A percentile compares a stretch with the other conserved stretches of the same genome.
These are phyloP conservation scores for Neopestalotiopsis sp. DNA, from an alignment of 2,329 filamentous ascomycete genomes.

Conservation along the genomic window DNA sequence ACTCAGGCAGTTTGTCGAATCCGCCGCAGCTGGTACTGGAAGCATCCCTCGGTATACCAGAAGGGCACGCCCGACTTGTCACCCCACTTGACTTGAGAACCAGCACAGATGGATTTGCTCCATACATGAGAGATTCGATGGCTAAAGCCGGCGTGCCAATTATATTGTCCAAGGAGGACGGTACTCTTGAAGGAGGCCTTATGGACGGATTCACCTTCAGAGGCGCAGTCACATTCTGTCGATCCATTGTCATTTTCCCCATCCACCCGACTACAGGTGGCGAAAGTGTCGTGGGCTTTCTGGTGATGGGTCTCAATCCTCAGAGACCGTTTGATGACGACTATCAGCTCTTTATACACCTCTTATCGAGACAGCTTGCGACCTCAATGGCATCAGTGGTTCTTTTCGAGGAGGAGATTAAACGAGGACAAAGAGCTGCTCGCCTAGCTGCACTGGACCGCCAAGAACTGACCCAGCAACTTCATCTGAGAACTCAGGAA, in stretches of 20 bases:
- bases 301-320: constrained; percentile 81
- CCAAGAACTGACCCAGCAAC: constrained; percentile 77
- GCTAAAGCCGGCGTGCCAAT: constrained; percentile 67
- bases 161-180: constrained; percentile 69
- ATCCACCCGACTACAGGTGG: constrained; percentile 76
- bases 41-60: constrained; percentile 72
- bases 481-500: constrained; percentile 68
- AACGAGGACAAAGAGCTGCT: constrained; percentile 74
- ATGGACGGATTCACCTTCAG: constrained; percentile 72
- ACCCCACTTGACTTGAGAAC: constrained; percentile 70
- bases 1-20: constrained; percentile 68
- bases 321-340: constrained; percentile 80
- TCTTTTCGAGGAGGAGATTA: constrained; percentile 83
- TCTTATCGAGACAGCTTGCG: constrained; percentile 76
- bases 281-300: constrained; percentile 76
- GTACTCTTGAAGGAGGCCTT: constrained; percentile 68
- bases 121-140: constrained; percentile 79
- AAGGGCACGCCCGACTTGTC: constrained; percentile 66
- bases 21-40: constrained; percentile 73
- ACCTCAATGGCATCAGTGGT: constrained; percentile 84
- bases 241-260: constrained; percentile 76
- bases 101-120: constrained; percentile 75
- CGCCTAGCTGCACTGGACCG: constrained; percentile 77
- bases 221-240: constrained; percentile 74
- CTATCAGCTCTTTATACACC: constrained; percentile 77